Conservation (phyloP, 257 asterid species). For the Solanum arcanum region DNA sequence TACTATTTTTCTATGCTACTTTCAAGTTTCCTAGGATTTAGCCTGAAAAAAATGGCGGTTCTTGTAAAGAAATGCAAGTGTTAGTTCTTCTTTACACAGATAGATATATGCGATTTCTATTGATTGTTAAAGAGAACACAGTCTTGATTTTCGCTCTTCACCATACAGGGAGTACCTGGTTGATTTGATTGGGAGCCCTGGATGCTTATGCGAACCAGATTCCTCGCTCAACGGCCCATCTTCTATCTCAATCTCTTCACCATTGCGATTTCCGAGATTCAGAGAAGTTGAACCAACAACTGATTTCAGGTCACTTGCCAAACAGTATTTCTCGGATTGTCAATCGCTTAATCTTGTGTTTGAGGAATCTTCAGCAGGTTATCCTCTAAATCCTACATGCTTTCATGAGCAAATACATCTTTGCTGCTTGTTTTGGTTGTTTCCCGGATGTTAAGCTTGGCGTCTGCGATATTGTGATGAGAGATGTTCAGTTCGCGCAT, state of each 20-base stretch:
- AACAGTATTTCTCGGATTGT: slow-evolving; percentile 68
- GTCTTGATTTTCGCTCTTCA: neutral
- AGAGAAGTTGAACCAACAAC: slow-evolving; percentile 57
- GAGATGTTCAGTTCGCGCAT: neutral
- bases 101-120: neutral
- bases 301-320: slow-evolving; percentile 80
- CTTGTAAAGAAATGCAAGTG: neutral
- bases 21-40: neutral
- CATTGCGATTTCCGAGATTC: slow-evolving; percentile 77
- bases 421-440: neutral
- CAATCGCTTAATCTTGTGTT: slow-evolving; percentile 75
- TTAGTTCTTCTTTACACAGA: neutral
- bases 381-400: neutral
- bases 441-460: neutral
- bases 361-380: slow-evolving; percentile 65
- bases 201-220: slow-evolving; percentile 76
- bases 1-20: neutral
- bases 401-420: neutral
- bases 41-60: neutral
- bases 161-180: slow-evolving; percentile 80
- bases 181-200: slow-evolving; percentile 89
- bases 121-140: neutral
- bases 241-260: slow-evolving; percentile 87
- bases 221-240: slow-evolving; percentile 89
- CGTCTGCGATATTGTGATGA: neutral